phyloP scores from a whole-genome alignment of 176 grass and related monocot species.

The Bothriochloa decipiens region DNA sequence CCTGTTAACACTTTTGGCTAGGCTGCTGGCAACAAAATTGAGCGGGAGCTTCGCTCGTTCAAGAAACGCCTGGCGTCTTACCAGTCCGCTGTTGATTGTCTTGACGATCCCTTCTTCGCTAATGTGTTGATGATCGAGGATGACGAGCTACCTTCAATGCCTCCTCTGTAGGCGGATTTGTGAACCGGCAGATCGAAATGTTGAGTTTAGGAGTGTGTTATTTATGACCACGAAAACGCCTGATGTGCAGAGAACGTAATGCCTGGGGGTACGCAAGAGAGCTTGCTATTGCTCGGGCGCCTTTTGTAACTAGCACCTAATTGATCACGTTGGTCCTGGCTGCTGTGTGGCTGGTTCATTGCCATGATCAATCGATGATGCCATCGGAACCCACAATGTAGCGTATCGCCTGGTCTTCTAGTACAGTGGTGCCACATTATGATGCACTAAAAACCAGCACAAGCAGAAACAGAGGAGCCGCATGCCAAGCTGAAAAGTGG shows the following conservation, averaged over 20 bases:
- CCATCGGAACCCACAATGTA: not conserved
- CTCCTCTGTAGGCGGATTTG: not conserved
- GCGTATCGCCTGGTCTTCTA: not conserved
- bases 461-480: not conserved
- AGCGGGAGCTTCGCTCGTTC: slow-evolving; percentile 78
- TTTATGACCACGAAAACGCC: not conserved
- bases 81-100: slow-evolving; percentile 62
- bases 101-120: slow-evolving; percentile 68
- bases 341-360: not conserved
- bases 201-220: not conserved
- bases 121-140: slow-evolving; percentile 43
- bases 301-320: slow-evolving; percentile 22
- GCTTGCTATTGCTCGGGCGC: not conserved
- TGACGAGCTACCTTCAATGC: not conserved
- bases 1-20: slow-evolving; percentile 33
- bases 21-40: slow-evolving; percentile 56
- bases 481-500: not conserved
- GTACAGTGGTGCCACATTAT: not conserved
- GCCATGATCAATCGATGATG: not conserved
- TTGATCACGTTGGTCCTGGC: not conserved
- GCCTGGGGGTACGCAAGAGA: slow-evolving; percentile 31
- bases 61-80: slow-evolving; percentile 69
- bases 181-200: not conserved
- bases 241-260: not conserved
- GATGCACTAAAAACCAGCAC: not conserved